Base-by-base conservation (phyloP, 805 yeast species). In the Blastobotrys muscicola region DNA sequence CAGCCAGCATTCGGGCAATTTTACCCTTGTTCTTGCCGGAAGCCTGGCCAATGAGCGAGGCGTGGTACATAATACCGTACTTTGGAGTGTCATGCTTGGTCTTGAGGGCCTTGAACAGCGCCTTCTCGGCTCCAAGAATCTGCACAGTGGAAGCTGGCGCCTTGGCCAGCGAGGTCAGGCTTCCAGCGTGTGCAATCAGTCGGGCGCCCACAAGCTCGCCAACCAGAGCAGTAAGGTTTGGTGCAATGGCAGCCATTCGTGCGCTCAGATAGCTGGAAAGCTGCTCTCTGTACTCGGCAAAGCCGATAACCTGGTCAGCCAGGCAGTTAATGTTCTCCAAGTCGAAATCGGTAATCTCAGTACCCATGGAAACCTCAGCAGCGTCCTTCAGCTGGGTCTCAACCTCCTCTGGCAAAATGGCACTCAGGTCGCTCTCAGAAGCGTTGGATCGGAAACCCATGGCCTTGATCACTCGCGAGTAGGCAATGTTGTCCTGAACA, bases 341-440 rank as follows among this genome's bases (percentile, higher is more conserved):
- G 68, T 92, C 98, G 53, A 75, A 74, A 49, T 83, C 89, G 45
- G 97, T 90, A 66, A 92, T 90, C 69, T 92, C 98, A 49, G 97
- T 92, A 73, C 98, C 98, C 98, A 92, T 92, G 41, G 97, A 89
- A 53, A 92, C 87, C 74, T 92, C 97, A 55, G 98, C 97, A 55
- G 97, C 96, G 45, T 87, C 67, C 71, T 92, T 92, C 44, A 92
- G 89, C 66, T 80, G 85, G 62, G 82, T 83, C 38, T 54, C 58
- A 12, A 81, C 67, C 55, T 92, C 95, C 64, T 92, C 98, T 48
- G 96, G 97, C 53, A 89, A 71, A 52, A 92, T 80, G 54, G 81
- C 83, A 56, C 94, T 78, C 69, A 92, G 78, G 62, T 92, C 97
- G 44, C 94, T 82, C 51, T 81, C 90, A 39, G 85, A 69, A 55